Evolutionary conservation across 768 basidiomycete genomes (phyloP).

Genomic region (Lactarius tabidus): DNA sequence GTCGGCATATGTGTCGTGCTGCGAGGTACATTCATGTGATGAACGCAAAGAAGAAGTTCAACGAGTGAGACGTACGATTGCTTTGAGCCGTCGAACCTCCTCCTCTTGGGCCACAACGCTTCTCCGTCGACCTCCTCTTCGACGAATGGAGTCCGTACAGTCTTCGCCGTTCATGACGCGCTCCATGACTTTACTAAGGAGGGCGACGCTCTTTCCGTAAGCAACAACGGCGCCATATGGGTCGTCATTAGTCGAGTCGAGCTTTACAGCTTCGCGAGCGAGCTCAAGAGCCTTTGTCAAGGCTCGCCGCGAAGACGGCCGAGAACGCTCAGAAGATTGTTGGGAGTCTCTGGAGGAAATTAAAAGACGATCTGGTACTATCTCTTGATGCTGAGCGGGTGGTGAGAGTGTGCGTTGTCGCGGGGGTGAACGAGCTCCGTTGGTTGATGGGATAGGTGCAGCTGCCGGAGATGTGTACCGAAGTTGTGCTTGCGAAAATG

Average conservation of each 20-base stretch:
- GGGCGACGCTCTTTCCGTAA: constrained; percentile 79
- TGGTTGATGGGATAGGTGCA: constrained; percentile 40
- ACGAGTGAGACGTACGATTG: constrained; percentile 65
- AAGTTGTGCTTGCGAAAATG: constrained; percentile 54
- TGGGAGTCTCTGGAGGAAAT: constrained; percentile 41
- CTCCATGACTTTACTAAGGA: constrained; percentile 91
- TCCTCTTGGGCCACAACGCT: constrained; percentile 89
- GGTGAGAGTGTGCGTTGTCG: constrained; percentile 37
- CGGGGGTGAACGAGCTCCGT: constrained; percentile 56
- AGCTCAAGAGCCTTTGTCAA: constrained; percentile 82
- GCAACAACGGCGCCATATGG: constrained; percentile 86
- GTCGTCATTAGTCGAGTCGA: constrained; percentile 85
- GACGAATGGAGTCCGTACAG: constrained; percentile 57
- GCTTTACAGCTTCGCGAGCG: constrained; percentile 83
- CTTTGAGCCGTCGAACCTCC: constrained; percentile 79
- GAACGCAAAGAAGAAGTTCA: background rate
- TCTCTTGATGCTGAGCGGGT: constrained; percentile 36
- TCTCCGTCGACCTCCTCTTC: constrained; percentile 57
- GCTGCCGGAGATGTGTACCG: constrained; percentile 32
- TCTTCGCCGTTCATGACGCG: constrained; percentile 84
- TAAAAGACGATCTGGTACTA: constrained; percentile 41
- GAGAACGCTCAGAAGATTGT: constrained; percentile 48
- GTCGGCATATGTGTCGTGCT: constrained; percentile 96
- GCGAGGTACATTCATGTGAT: constrained; percentile 17
- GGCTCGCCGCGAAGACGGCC: constrained; percentile 79